These are phyloP conservation scores for Cadophora sp. DNA, from an alignment of 2,329 filamentous ascomycete species.

Conservation along the genomic window DNA sequence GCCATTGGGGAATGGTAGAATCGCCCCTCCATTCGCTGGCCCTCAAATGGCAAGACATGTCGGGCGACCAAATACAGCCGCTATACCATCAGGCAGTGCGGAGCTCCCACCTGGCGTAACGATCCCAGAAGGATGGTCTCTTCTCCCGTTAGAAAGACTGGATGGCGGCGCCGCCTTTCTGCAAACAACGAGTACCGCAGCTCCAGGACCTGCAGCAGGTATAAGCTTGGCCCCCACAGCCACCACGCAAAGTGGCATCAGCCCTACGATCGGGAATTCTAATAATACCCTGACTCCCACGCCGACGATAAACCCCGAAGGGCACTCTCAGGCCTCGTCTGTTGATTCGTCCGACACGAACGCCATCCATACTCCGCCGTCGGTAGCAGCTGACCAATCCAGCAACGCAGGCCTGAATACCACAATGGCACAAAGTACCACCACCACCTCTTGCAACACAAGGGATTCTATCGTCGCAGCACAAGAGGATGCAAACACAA, in stretches of 20 bases:
- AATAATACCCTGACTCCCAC: constrained; percentile 41
- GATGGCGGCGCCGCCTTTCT: constrained; percentile 32
- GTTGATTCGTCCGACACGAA: constrained; percentile 40
- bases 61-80: constrained; percentile 52
- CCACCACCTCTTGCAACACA: constrained; percentile 26
- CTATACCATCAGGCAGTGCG: constrained; percentile 65
- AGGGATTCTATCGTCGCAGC: constrained; percentile 20
- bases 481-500: constrained; percentile 25
- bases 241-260: constrained; percentile 36
- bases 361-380: constrained; percentile 38
- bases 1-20: constrained; percentile 10
- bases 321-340: constrained; percentile 36
- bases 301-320: constrained; percentile 35
- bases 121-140: constrained; percentile 69
- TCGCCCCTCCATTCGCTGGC: neutral
- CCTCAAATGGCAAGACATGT: constrained; percentile 52
- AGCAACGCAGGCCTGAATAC: constrained; percentile 27
- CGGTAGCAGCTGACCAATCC: constrained; percentile 37
- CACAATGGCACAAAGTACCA: constrained; percentile 29
- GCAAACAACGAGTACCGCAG: constrained; percentile 27
- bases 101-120: constrained; percentile 69
- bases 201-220: constrained; percentile 34
- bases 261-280: constrained; percentile 37
- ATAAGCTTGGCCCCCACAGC: constrained; percentile 38
- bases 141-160: constrained; percentile 64